phyloP scores from a whole-genome alignment of 257 asterid species.

The Dorcoceras hygrometricum region DNA sequence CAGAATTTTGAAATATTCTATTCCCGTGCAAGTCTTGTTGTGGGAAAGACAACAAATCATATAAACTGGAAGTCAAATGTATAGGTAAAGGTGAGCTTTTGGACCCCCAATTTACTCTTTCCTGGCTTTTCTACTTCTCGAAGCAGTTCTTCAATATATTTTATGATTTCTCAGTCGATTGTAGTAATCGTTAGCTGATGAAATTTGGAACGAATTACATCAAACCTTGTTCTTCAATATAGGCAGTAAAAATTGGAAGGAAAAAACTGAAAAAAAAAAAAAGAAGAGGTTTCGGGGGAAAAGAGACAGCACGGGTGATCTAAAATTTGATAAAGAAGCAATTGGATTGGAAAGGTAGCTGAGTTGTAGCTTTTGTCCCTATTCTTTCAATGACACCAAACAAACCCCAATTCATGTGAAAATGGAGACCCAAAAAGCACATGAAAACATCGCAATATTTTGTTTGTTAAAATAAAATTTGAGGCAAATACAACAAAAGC shows the following conservation, averaged over 20 bases:
- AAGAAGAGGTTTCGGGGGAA: too few relatives aligned
- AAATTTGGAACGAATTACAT: too few relatives aligned
- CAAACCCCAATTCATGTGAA: not conserved
- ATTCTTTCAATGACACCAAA: not conserved
- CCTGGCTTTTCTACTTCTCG: too few relatives aligned
- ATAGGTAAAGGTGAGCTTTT: slow-evolving; percentile 20
- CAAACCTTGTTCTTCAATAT: too few relatives aligned
- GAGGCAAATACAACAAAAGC: not conserved
- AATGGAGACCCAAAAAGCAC: not conserved
- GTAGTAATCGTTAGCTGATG: too few relatives aligned
- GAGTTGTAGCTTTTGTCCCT: not conserved
- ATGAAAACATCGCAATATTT: not conserved
- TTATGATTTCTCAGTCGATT: too few relatives aligned
- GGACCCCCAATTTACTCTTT: not conserved
- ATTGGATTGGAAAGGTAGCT: not conserved
- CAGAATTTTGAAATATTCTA: slow-evolving; percentile 4
- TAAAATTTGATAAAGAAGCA: not conserved
- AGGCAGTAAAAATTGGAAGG: too few relatives aligned
- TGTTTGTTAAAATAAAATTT: not conserved
- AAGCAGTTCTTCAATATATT: too few relatives aligned
- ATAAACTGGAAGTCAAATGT: slow-evolving; percentile 43
- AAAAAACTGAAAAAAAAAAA: too few relatives aligned
- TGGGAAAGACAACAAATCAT: slow-evolving; percentile 31
- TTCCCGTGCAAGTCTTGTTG: slow-evolving; percentile 28
- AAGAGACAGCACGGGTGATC: not conserved